These are phyloP conservation scores for Xylaria sp. DNA, from an alignment of 2,329 filamentous ascomycete genomes.

Conservation along the genomic window DNA sequence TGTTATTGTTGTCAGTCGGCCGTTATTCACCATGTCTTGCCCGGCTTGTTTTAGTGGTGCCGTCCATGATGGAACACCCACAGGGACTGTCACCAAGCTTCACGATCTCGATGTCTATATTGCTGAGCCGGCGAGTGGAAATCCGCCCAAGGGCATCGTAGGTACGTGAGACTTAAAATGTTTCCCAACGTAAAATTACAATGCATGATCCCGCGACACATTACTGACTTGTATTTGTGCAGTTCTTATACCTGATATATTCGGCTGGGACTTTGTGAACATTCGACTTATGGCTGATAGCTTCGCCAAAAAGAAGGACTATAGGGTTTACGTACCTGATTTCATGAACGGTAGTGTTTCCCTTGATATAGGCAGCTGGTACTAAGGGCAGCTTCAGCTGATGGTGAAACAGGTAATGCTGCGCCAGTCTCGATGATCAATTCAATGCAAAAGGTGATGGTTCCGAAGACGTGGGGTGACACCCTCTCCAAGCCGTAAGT, in stretches of 20 bases:
- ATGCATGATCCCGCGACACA: no score
- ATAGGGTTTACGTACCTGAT: constrained; percentile 65
- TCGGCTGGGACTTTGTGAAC: constrained; percentile 66
- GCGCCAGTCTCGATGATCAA: constrained; percentile 50
- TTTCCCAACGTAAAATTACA: background rate
- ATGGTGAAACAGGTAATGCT: constrained; percentile 30
- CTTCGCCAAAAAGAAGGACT: constrained; percentile 63
- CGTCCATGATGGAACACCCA: constrained; percentile 58
- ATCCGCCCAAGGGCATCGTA: constrained; percentile 59
- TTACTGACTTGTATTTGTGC: constrained; percentile 2
- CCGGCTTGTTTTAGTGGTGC: constrained; percentile 59
- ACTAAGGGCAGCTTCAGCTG: constrained; percentile 6
- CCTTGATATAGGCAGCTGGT: background rate
- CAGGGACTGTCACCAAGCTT: constrained; percentile 57
- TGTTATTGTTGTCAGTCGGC: background rate
- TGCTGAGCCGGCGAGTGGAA: constrained; percentile 51
- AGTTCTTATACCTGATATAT: constrained; percentile 66
- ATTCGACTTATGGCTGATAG: constrained; percentile 63
- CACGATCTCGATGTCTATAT: constrained; percentile 64
- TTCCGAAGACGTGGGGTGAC: constrained; percentile 38
- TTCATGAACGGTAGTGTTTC: constrained; percentile 59
- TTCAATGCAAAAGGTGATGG: constrained; percentile 44
- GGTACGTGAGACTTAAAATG: constrained; percentile 10
- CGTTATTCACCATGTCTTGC: constrained; percentile 39
- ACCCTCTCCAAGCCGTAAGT: constrained; percentile 49